Percentiles rank a stretch among this genome's conserved stretches.
phyloP scores from a whole-genome alignment of 2,329 filamentous ascomycete species.

The Claviceps pazoutovae region DNA sequence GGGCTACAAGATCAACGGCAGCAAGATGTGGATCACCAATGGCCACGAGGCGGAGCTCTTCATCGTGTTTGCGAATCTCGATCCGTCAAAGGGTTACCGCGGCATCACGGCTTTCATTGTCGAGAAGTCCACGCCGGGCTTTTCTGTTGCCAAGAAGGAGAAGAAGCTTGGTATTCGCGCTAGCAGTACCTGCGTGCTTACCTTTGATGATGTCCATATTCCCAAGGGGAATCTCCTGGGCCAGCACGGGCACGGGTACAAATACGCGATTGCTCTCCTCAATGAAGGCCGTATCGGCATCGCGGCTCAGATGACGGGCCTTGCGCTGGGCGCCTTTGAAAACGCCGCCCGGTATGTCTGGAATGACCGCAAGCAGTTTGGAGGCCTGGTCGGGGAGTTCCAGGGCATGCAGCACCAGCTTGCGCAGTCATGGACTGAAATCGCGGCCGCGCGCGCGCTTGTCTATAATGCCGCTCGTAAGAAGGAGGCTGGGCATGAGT shows the following conservation, averaged over 20 bases:
- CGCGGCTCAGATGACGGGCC: constrained; percentile 94
- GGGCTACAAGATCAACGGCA: constrained; percentile 66
- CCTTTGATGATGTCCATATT: constrained; percentile 90
- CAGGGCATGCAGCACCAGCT: constrained; percentile 99
- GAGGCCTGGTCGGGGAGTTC: constrained; percentile 85
- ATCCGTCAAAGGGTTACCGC: constrained; percentile 86
- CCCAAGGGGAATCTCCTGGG: constrained; percentile 81
- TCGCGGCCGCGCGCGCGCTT: constrained; percentile 75
- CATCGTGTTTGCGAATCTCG: constrained; percentile 94
- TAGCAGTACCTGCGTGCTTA: constrained; percentile 91
- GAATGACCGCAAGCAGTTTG: constrained; percentile 98
- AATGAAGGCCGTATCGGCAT: constrained; percentile 98
- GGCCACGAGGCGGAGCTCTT: constrained; percentile 87
- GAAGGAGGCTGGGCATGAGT: constrained; percentile 95
- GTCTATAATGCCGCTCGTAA: constrained; percentile 94
- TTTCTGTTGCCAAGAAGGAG: constrained; percentile 97
- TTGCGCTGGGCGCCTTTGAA: constrained; percentile 87
- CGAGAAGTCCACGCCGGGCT: constrained; percentile 78
- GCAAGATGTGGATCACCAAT: constrained; percentile 99
- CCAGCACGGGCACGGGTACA: constrained; percentile 84
- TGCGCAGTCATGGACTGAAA: constrained; percentile 89
- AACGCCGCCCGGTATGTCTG: constrained; percentile 88
- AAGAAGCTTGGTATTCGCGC: constrained; percentile 98
- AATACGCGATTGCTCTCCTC: constrained; percentile 85
- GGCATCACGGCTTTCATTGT: constrained; percentile 94